Evolutionary conservation across 768 basidiomycete species (phyloP).

Genomic region (Hygrophorus russula): DNA sequence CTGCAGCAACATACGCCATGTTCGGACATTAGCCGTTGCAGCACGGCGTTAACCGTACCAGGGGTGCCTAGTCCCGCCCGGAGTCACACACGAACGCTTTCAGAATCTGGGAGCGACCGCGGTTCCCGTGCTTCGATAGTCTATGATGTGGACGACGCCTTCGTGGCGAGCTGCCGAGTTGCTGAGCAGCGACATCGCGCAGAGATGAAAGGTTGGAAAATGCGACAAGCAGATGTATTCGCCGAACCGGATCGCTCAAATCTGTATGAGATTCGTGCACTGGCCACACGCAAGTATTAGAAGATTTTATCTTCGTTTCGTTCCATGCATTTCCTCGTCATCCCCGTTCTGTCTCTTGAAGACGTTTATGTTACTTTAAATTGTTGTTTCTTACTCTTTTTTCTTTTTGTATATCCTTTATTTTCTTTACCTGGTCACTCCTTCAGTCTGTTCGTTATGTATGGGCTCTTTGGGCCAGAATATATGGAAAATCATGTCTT

Average conservation of each 20-base stretch:
- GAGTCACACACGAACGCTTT: constrained; percentile 53
- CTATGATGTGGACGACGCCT: constrained; percentile 64
- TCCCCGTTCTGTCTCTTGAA: constrained; percentile 5
- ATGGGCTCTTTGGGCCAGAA: constrained; percentile 4
- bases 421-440: constrained; percentile 6
- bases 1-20: constrained; percentile 22
- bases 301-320: constrained; percentile 10
- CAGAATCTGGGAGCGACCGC: constrained; percentile 70
- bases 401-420: constrained; percentile 7
- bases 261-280: constrained; percentile 73
- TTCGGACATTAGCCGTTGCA: constrained; percentile 14
- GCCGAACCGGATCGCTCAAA: constrained; percentile 47
- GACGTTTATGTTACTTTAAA: constrained; percentile 17
- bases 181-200: constrained; percentile 76
- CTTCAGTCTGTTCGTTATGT: constrained; percentile 1
- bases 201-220: constrained; percentile 80
- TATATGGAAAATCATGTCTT: not conserved
- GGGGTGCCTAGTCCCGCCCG: constrained; percentile 50
- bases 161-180: constrained; percentile 56
- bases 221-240: constrained; percentile 24
- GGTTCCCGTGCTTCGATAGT: constrained; percentile 74
- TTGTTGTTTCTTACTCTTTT: constrained; percentile 16
- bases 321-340: constrained; percentile 3
- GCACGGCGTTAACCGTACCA: constrained; percentile 16
- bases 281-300: constrained; percentile 79